Conservation (phyloP, 2,329 filamentous ascomycete genomes). For the Pseudocercospora musae region DNA sequence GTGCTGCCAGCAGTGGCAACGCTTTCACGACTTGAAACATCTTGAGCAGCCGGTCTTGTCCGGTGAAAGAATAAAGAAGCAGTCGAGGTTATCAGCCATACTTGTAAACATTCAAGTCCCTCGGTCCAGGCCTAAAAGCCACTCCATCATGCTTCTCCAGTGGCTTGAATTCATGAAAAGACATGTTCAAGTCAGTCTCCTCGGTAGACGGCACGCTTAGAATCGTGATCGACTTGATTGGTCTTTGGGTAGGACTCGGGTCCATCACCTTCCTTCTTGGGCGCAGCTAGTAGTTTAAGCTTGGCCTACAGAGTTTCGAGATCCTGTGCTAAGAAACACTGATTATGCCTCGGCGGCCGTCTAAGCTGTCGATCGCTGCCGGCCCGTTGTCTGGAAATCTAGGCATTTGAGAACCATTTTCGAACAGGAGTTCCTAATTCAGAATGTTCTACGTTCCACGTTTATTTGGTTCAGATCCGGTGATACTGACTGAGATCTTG, state of each 20-base stretch:
- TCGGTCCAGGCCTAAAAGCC: background rate
- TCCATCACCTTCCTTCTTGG: background rate
- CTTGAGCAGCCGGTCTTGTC: background rate
- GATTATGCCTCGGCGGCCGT: background rate
- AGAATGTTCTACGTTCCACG: background rate
- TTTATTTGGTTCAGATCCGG: background rate
- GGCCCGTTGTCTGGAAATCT: background rate
- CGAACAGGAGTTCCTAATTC: background rate
- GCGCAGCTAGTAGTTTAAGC: background rate
- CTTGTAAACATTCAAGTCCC: background rate
- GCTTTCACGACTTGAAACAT: background rate
- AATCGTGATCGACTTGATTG: background rate
- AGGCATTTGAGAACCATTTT: background rate
- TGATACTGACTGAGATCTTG: background rate
- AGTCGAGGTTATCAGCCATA: background rate
- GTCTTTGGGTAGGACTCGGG: background rate
- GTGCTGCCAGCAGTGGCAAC: slow-evolving; percentile 1
- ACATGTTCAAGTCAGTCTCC: background rate
- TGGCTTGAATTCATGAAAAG: too few species aligned
- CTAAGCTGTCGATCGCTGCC: background rate
- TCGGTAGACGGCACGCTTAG: background rate
- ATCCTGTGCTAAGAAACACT: background rate
- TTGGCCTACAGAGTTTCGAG: background rate
- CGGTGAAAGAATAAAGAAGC: background rate
- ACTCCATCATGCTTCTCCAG: background rate